phyloP scores from a whole-genome alignment of 2,329 filamentous ascomycete genomes.

The Neonectria neomacrospora region DNA sequence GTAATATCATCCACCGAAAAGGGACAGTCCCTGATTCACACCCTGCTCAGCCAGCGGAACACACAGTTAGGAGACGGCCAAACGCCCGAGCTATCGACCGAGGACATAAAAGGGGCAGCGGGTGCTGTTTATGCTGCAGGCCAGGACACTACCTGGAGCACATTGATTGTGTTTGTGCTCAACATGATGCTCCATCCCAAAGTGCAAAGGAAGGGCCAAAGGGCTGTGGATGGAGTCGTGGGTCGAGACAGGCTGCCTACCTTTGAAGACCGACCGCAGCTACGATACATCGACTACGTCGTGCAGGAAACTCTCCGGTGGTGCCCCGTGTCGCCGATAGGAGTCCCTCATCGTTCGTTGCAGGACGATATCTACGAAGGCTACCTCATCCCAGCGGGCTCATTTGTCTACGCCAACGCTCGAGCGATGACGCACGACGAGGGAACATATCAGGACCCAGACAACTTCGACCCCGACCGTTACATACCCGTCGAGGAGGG shows the following conservation, averaged over 20 bases:
- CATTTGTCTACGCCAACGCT: conserved; percentile 56
- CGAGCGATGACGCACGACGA: conserved; percentile 58
- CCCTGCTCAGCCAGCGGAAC: conserved; percentile 43
- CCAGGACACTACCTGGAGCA: conserved; percentile 58
- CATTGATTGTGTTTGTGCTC: conserved; percentile 57
- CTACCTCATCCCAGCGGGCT: conserved; percentile 67
- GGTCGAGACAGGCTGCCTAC: conserved; percentile 57
- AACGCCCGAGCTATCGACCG: conserved; percentile 50
- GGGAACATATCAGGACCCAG: conserved; percentile 53
- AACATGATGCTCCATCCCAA: conserved; percentile 55
- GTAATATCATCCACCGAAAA: conserved; percentile 46
- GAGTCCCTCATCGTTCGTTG: conserved; percentile 65
- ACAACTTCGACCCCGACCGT: conserved; percentile 59
- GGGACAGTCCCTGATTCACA: conserved; percentile 45
- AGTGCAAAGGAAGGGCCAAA: conserved; percentile 59
- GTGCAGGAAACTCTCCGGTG: conserved; percentile 59
- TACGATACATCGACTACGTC: conserved; percentile 59
- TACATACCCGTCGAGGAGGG: conserved; percentile 51
- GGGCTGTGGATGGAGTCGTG: conserved; percentile 59
- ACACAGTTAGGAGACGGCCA: conserved; percentile 41
- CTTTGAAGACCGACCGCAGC: conserved; percentile 55
- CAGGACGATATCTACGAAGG: conserved; percentile 67
- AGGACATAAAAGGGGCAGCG: conserved; percentile 61
- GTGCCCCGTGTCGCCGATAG: conserved; percentile 58
- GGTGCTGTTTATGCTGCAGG: conserved; percentile 61